Base-by-base conservation (phyloP, 2,329 filamentous ascomycete species). In the Phialophora verrucosa region DNA sequence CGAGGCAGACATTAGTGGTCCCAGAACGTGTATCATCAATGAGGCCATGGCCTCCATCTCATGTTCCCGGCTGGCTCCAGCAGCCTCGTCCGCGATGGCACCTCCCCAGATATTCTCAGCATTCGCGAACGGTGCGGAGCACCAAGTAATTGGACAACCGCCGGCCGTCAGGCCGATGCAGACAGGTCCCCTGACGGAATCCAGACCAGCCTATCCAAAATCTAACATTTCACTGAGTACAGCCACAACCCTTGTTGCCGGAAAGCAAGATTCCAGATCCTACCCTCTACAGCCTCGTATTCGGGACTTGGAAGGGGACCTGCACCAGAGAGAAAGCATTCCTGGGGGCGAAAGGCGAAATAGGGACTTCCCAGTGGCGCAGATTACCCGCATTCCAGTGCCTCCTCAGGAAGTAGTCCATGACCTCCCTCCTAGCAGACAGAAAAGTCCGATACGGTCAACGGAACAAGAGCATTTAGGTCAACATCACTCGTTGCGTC, bases 171-270 rank as follows among this genome's bases (percentile, higher is more conserved):
- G 31, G 4, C 35, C 56, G 20, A 51, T 58, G 59, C 57, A 20
- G n/a, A 44, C 59, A 35, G 31, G 44, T 7, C 27, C 53, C 11
- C 20, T n/a, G 35, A 35, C 51, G 4, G 58, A 25, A 12, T 27
- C 38, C n/a, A 29, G 50, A 4, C 50, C 38, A 12, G 42, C 14
- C 14, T 62, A 59, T 35, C 20, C 57, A 27, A 62, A 51, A 27
- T 67, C 67, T 10, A 64, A 66, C n/a, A 56, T 67, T 38, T 67
- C 67, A 29, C 49, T 64, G 1, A 69, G 64, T 42, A 69, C 64
- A 4, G 62, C 61, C 17, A 69, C 67, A 7, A 69, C 67, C 47
- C 64, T 69, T 6, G 64, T 69, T 17, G 29, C 47, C 17, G 55
- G 20, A 14, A 58, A 20, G 49, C 56, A 58, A n/a, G 55, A 51